These are phyloP conservation scores for Melanogaster broomeanus DNA, from an alignment of 768 basidiomycete genomes.

Conservation along the genomic window DNA sequence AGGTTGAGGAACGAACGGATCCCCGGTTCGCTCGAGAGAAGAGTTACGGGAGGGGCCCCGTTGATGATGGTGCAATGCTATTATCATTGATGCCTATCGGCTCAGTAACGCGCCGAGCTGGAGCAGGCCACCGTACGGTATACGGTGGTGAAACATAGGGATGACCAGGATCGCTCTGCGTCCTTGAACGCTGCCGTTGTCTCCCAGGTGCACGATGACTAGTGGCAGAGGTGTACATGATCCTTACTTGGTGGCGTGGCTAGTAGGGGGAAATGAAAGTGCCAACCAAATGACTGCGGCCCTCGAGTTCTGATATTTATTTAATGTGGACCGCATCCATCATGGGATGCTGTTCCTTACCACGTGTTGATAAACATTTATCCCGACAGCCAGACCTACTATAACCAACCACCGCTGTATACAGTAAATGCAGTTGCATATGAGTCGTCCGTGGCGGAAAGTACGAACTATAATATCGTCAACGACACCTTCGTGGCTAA, in stretches of 20 bases:
- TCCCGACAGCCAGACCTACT: too few relatives aligned
- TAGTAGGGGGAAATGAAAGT: background rate
- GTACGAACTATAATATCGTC: too few relatives aligned
- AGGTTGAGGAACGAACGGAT: conserved; percentile 10
- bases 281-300: too few relatives aligned
- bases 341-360: too few relatives aligned
- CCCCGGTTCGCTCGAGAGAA: conserved; percentile 18
- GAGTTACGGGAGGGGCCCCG: conserved; percentile 21
- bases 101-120: conserved; percentile 23
- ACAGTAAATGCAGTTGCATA: too few relatives aligned
- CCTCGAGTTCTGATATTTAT: too few relatives aligned
- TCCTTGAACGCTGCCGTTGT: conserved; percentile 13
- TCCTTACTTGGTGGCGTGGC: background rate
- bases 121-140: conserved; percentile 24
- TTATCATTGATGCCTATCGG: conserved; percentile 8
- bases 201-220: conserved; percentile 9
- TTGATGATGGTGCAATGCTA: background rate
- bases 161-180: conserved; percentile 27
- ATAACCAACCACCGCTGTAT: too few relatives aligned
- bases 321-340: too few relatives aligned
- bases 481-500: too few relatives aligned
- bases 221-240: conserved; percentile 15
- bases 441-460: too few relatives aligned
- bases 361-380: too few relatives aligned
- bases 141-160: conserved; percentile 22